phyloP scores from a whole-genome alignment of 2,329 filamentous ascomycete genomes.

The Eurotiales sp. region DNA sequence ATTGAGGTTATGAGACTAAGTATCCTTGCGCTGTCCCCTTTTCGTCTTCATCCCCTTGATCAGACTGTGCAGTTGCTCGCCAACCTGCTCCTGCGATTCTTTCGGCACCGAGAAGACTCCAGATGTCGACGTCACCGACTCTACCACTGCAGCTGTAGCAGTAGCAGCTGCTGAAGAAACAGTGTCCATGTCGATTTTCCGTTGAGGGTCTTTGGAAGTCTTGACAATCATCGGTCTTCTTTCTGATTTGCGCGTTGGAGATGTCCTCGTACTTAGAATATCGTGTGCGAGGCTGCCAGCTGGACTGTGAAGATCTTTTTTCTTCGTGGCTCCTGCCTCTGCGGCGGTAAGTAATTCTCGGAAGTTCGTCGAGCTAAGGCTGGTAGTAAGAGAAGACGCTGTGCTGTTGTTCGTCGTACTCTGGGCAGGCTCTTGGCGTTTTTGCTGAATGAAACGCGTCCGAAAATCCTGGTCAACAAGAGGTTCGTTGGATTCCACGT shows the following conservation, averaged over 20 bases:
- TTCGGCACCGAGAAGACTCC: constrained; percentile 14
- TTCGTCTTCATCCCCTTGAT: constrained; percentile 4
- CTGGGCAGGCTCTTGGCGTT: constrained; percentile 21
- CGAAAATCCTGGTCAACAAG: constrained; percentile 39
- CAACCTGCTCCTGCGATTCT: constrained; percentile 2
- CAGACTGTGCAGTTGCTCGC: constrained; percentile 11
- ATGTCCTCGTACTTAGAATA: neutral
- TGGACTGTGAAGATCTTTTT: neutral
- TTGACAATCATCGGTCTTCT: constrained; percentile 4
- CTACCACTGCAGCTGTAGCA: neutral
- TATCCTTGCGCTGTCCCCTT: neutral
- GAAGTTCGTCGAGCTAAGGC: constrained; percentile 13
- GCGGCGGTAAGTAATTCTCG: constrained; percentile 10
- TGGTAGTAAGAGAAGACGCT: constrained; percentile 13
- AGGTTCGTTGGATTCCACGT: constrained; percentile 10
- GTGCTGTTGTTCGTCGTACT: constrained; percentile 14
- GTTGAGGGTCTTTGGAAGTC: no score
- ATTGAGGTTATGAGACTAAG: no score
- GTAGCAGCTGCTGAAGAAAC: neutral
- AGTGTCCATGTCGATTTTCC: neutral
- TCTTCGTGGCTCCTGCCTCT: neutral
- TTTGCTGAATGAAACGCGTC: constrained; percentile 32
- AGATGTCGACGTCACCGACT: constrained; percentile 4
- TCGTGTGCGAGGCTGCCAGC: constrained; percentile 2
- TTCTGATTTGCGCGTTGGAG: constrained; percentile 1